Evolutionary conservation across 768 basidiomycete genomes (phyloP), one percentile per base, ranked within the genome.

Genomic region (Pleurotus eryngii): DNA sequence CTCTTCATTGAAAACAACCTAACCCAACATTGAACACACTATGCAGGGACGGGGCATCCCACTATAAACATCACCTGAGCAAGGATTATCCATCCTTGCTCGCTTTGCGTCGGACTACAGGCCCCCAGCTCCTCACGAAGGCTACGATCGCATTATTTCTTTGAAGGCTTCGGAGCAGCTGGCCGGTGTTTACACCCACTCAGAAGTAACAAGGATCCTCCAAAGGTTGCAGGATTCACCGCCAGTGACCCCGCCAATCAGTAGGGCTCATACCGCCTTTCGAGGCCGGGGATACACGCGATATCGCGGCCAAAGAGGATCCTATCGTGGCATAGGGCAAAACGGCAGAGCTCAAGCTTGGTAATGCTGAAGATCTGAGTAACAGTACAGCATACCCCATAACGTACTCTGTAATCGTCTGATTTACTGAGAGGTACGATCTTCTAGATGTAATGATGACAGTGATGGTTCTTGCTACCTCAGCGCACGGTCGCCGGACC

Each of bases 11-110:
- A 6, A 43, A 9, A 2, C 3, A 22, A 20, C 24, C 46, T 55
- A 17, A 20, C 26, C 46, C 47, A 20, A 49, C 54, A 49, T 61
- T 49, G 26, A 54, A 15, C 57, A 48, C 17, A 57, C 55, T 40
- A 61, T 46, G 65, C 66, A 92, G 90, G 90, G 63, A 78, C 77
- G 37, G 76, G 72, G 49, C 90, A 91, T 72, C 92, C 90, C 51
- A 93, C 91, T 55, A 92, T 93, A 70, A 70, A 83, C 74, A 60
- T 76, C 70, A 61, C 75, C 79, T 53, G 79, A 81, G 65, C 76
- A 81, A 45, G 89, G 83, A 17, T 64, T 86, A 63, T 70, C 74
- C 37, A 72, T 91, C n/a, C 75, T 92, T 56, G 75, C 81, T 59
- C 81, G 82, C 53, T 90, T 93, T 69, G 78, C 79, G 47, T 74